Conservation (phyloP, 2,329 filamentous ascomycete species). For the Aspergillus puulaauensis region DNA sequence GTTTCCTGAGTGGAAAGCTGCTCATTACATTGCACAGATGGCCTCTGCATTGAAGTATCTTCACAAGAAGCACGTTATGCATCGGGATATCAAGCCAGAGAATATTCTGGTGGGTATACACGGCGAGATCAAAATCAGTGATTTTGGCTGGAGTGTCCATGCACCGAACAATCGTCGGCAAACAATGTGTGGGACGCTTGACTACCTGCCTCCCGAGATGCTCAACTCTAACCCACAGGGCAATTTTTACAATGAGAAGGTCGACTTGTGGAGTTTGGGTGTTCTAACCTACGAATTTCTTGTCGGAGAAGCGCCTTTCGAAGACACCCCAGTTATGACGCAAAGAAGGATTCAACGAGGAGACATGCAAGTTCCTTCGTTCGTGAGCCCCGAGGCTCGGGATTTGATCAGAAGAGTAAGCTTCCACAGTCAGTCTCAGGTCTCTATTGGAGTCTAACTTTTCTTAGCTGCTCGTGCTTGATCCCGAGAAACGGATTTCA, state of each 20-base stretch:
- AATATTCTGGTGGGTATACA: slow-evolving; percentile 96
- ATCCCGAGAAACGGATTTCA: slow-evolving; percentile 89
- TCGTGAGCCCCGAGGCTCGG: slow-evolving; percentile 84
- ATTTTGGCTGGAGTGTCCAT: slow-evolving; percentile 98
- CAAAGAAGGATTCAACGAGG: slow-evolving; percentile 82
- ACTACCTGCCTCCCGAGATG: slow-evolving; percentile 99
- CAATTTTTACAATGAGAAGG: slow-evolving; percentile 92
- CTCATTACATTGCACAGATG: slow-evolving; percentile 87
- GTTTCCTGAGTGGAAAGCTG: slow-evolving; percentile 83
- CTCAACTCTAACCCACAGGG: slow-evolving; percentile 75
- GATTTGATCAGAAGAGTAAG: slow-evolving; percentile 86
- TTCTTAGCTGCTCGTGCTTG: slow-evolving; percentile 75
- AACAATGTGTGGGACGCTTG: slow-evolving; percentile 95
- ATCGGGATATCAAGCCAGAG: slow-evolving; percentile 95
- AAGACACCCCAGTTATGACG: slow-evolving; percentile 93
- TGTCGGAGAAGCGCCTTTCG: slow-evolving; percentile 93
- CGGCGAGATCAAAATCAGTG: slow-evolving; percentile 96
- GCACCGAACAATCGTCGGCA: slow-evolving; percentile 90
- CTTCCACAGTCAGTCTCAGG: background rate
- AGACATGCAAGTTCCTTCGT: slow-evolving; percentile 89
- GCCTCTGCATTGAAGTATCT: slow-evolving; percentile 85
- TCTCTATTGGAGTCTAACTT: slow-evolving; percentile 20
- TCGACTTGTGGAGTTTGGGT: slow-evolving; percentile 93
- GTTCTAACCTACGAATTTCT: slow-evolving; percentile 96
- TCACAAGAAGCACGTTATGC: slow-evolving; percentile 96